phyloP scores from a whole-genome alignment of 352 stramenopile genomes.

The Phytophthora pinifolia region DNA sequence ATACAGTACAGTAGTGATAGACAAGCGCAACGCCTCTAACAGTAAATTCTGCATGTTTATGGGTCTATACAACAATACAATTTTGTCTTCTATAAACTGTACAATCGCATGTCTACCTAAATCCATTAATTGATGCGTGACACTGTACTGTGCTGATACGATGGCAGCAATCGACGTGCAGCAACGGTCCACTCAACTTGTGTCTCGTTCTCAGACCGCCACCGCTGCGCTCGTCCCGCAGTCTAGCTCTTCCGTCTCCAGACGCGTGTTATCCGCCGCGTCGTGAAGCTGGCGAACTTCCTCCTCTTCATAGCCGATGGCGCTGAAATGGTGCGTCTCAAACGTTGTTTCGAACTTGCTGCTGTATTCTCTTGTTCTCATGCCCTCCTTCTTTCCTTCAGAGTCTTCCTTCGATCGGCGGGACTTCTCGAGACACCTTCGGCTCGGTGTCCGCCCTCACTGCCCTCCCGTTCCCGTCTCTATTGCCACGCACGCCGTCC shows the following conservation, averaged over 20 bases:
- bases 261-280: slow-evolving; percentile 20
- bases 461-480: slow-evolving; percentile 15
- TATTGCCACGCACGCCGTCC: slow-evolving; percentile 13
- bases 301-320: slow-evolving; percentile 41
- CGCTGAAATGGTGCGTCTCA: slow-evolving; percentile 42
- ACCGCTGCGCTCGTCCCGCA: too few relatives aligned
- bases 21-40: too few relatives aligned
- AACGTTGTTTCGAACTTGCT: background rate
- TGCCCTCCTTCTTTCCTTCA: slow-evolving; percentile 12
- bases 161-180: too few relatives aligned
- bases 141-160: too few relatives aligned
- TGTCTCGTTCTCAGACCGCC: background rate
- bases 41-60: too few relatives aligned
- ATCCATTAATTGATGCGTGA: too few relatives aligned
- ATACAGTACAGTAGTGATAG: too few relatives aligned
- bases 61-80: too few relatives aligned
- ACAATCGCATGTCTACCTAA: too few relatives aligned
- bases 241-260: slow-evolving; percentile 3
- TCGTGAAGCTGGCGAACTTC: slow-evolving; percentile 46
- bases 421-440: slow-evolving; percentile 34
- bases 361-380: background rate
- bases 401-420: slow-evolving; percentile 37
- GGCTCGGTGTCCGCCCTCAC: slow-evolving; percentile 15
- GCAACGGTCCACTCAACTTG: too few relatives aligned
- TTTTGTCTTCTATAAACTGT: too few relatives aligned